Base-by-base conservation (phyloP, 1,139 yeast species). In the Zygosaccharomyces pseudobailii region DNA sequence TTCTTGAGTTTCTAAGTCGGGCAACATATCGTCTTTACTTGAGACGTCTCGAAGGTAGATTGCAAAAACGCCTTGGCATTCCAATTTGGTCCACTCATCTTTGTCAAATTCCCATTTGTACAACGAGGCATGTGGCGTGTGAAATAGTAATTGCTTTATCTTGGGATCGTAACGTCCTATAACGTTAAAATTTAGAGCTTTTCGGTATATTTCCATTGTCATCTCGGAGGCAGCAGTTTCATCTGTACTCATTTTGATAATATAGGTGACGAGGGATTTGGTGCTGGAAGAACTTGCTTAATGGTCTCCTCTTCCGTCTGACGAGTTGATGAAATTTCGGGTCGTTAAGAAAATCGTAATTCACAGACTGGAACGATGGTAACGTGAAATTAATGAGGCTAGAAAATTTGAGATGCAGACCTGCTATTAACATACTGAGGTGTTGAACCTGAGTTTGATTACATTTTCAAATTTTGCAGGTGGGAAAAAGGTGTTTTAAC, bases 161-260 rank as follows among this genome's bases (percentile, higher is more conserved):
- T 77, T 74, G 0, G 95, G 89, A 62, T 90, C 97, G 64, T 89
- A 90, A 49, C 92, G 76, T 33, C 84, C 79, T 34, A 90, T 80
- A 36, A 90, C 96, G 58, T 86, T 82, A 69, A 79, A 84, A 57
- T 90, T 88, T 53, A 87, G 72, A 0, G 89, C 83, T 55, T 79
- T 82, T 43, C 82, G 74, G 59, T 81, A 84, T 34, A 84, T 74
- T 46, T 81, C 84, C 49, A 63, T 45, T n/a, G 59, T 55, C 46
- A 78, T 52, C 10, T 48, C 48, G 20, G 52, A 36, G 13, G 52
- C 27, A 4, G 46, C 42, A n/a, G 40, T 25, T 21, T 39, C 45
- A n/a, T 45, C 47, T 3, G 42, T 43, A 6, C 46, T 40, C 51
- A 48, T 48, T 22, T 38, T 28, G 33, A 28, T 27, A 23, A n/a